Base-by-base conservation (phyloP, 2,329 filamentous ascomycete species). In the Didymella glomerata region DNA sequence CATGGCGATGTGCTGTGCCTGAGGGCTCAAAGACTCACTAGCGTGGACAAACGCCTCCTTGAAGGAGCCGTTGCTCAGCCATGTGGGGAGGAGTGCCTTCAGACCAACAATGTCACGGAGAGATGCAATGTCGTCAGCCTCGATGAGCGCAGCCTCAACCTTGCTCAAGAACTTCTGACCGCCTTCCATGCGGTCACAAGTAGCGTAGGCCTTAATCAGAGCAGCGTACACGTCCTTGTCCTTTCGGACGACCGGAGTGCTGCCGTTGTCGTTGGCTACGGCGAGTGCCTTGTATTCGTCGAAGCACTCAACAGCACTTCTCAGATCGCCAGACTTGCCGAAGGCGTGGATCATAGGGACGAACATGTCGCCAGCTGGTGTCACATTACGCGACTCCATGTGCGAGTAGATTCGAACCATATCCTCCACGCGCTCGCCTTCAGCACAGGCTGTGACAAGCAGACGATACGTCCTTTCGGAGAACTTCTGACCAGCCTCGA, bases 331-430 rank as follows among this genome's bases (percentile, higher is more conserved):
- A 11, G 85, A 86, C 41, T 86, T 85, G 61, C 92, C 92, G 73
- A 97, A 98, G 0, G 93, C 93, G n/a, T 90, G 88, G 75, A 99
- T 97, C 91, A 99, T 97, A 18, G 89, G 86, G 1, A 93, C 90
- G 79, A 97, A 98, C 51, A 94, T 91, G 45, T 90, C 87, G 6
- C 92, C 89, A 58, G 90, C 88, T 0, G 94, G 92, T 16, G 86
- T 85, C 22, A 92, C 86, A 56, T 88, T 88, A 67, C 86, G 88
- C 34, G 85, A 81, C 77, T 97, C 92, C 93, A 98, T 96, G 76
- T 98, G 92, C 65, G 91, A 89, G 71, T 94, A 97, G 20, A 98
- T 85, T 59, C 89, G 88, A 32, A 96, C 87, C 93, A 99, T 98
- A 61, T 96, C 92, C 44, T 90, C 86, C 10, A 96, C 85, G 40